phyloP scores from a whole-genome alignment of 345 rosid genomes.

The Eucalyptus regnans region DNA sequence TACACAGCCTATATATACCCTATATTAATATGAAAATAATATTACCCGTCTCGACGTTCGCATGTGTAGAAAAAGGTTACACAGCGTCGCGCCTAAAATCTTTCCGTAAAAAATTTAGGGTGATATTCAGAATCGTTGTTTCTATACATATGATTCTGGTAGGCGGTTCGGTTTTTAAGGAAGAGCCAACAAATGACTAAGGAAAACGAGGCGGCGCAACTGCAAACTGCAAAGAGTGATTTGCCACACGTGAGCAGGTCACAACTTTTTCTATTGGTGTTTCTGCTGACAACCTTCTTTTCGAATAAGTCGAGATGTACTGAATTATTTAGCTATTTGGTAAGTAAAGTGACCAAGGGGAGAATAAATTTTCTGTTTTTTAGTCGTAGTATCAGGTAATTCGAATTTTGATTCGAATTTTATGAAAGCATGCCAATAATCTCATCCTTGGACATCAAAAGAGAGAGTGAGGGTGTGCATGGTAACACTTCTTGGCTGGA shows the following conservation, averaged over 20 bases:
- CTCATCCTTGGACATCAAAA: background rate
- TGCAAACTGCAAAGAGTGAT: background rate
- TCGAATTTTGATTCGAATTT: background rate
- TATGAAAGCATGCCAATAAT: background rate
- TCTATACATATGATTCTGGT: background rate
- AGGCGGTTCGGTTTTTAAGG: background rate
- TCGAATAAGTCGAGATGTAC: background rate
- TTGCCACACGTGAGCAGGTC: background rate
- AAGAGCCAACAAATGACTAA: background rate
- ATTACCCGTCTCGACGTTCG: background rate
- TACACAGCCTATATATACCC: background rate
- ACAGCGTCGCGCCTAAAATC: no score
- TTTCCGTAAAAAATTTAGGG: no score
- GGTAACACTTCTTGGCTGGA: no score
- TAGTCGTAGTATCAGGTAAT: background rate
- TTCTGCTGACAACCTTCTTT: background rate
- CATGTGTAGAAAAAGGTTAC: background rate
- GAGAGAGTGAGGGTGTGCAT: no score
- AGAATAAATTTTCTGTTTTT: background rate
- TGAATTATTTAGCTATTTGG: background rate
- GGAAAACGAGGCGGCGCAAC: background rate
- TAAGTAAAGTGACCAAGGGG: background rate
- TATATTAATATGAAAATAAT: no score
- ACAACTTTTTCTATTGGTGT: background rate
- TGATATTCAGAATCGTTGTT: background rate